A percentile compares a stretch with the other conserved stretches of the same genome.
phyloP scores from a whole-genome alignment of 805 yeast genomes.

The Isabelozyma rhagii region DNA sequence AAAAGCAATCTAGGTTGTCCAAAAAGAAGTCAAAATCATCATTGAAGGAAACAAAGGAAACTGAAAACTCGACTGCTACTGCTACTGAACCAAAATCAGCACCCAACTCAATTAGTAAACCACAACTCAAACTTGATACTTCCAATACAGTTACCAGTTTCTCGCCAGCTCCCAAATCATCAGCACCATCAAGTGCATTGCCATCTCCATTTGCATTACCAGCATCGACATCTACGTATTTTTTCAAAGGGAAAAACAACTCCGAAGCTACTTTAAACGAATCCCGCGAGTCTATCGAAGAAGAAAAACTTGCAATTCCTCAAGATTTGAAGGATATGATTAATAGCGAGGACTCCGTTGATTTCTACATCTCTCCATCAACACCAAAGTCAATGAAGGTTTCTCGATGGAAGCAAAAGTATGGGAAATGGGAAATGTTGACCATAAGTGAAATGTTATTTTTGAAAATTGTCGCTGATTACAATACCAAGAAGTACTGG shows the following conservation, averaged over 20 bases:
- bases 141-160: background rate
- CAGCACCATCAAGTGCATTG: conserved; percentile 12
- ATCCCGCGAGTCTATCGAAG: conserved; percentile 3
- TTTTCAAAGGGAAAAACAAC: conserved; percentile 26
- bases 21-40: background rate
- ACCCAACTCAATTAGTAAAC: background rate
- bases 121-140: background rate
- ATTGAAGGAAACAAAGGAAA: background rate
- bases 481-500: conserved; percentile 33
- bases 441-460: conserved; percentile 35
- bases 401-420: conserved; percentile 40
- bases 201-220: conserved; percentile 46
- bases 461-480: conserved; percentile 36
- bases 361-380: conserved; percentile 33
- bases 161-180: conserved; percentile 4
- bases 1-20: background rate
- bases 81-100: background rate
- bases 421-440: conserved; percentile 45
- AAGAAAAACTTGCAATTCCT: conserved; percentile 28
- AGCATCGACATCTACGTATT: conserved; percentile 37
- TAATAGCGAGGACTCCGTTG: conserved; percentile 35
- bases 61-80: background rate
- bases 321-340: conserved; percentile 32
- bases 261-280: background rate
- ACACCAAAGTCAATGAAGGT: conserved; percentile 35